phyloP scores from a whole-genome alignment of 345 rosid genomes.

The Eucalyptus regnans region DNA sequence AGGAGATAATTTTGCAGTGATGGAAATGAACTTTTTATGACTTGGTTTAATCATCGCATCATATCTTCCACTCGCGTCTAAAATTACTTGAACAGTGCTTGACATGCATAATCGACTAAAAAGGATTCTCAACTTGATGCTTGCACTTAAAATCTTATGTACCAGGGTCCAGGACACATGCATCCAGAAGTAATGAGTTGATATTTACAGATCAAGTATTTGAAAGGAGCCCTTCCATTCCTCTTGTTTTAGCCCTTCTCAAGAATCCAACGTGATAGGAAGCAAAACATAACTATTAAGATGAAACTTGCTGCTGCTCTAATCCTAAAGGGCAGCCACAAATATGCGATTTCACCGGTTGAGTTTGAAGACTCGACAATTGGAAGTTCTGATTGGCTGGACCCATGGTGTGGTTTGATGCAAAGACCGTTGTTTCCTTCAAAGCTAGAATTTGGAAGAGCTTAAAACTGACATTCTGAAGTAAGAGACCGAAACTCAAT shows the following conservation, averaged over 20 bases:
- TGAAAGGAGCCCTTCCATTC: too few species aligned
- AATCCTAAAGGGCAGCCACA: too few species aligned
- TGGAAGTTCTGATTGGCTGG: neutral
- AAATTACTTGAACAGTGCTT: neutral
- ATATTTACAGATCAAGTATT: too few species aligned
- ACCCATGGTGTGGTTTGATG: neutral
- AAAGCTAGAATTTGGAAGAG: constrained; percentile 10
- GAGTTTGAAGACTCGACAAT: neutral
- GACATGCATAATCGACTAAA: neutral
- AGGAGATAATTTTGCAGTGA: accelerated
- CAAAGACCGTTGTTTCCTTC: constrained; percentile 4
- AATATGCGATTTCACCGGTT: neutral
- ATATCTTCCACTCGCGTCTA: accelerated
- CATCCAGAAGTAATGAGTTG: neutral
- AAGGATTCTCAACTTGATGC: neutral
- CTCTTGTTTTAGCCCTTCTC: too few species aligned
- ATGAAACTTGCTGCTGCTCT: too few species aligned
- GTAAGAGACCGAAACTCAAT: neutral
- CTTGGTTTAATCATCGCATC: neutral
- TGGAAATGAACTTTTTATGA: neutral
- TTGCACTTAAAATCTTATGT: neutral
- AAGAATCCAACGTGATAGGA: too few species aligned
- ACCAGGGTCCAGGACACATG: neutral
- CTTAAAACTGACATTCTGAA: constrained; percentile 7
- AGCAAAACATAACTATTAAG: too few species aligned